Evolutionary conservation across 2,329 filamentous ascomycete species (phyloP).

Genomic region (Arthrobotrys pseudoclavata): DNA sequence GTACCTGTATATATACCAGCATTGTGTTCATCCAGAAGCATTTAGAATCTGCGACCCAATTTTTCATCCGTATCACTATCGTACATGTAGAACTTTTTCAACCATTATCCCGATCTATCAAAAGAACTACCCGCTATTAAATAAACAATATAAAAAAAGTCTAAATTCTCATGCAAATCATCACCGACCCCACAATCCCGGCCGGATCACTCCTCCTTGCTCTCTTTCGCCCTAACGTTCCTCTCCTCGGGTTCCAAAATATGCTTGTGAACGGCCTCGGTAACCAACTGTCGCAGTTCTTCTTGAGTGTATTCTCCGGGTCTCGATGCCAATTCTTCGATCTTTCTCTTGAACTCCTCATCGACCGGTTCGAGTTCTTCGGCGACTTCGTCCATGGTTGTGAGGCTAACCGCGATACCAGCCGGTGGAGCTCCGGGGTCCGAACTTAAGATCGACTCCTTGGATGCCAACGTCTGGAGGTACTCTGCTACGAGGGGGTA

Average conservation of each 20-base stretch:
- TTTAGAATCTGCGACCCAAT: conserved; percentile 23
- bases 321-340: conserved; percentile 87
- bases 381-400: conserved; percentile 76
- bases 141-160: neutral
- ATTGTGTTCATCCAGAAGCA: conserved; percentile 17
- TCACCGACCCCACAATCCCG: neutral
- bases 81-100: conserved; percentile 22
- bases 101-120: neutral
- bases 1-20: conserved; percentile 45
- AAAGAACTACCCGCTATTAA: conserved; percentile 20
- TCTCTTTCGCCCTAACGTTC: conserved; percentile 75
- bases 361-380: conserved; percentile 77
- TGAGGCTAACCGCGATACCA: conserved; percentile 82
- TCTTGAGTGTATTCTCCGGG: conserved; percentile 86
- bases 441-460: conserved; percentile 64
- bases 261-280: conserved; percentile 81
- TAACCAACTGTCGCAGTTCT: conserved; percentile 81
- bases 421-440: conserved; percentile 73
- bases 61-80: conserved; percentile 29
- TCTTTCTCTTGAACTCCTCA: conserved; percentile 84
- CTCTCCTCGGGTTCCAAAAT: conserved; percentile 72
- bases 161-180: neutral
- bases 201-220: neutral
- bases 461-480: conserved; percentile 68
- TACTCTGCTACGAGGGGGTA: conserved; percentile 82